Evolutionary conservation across 345 rosid species (phyloP), one percentile per base, ranked within the genome.

Genomic region (Brassica cretica): DNA sequence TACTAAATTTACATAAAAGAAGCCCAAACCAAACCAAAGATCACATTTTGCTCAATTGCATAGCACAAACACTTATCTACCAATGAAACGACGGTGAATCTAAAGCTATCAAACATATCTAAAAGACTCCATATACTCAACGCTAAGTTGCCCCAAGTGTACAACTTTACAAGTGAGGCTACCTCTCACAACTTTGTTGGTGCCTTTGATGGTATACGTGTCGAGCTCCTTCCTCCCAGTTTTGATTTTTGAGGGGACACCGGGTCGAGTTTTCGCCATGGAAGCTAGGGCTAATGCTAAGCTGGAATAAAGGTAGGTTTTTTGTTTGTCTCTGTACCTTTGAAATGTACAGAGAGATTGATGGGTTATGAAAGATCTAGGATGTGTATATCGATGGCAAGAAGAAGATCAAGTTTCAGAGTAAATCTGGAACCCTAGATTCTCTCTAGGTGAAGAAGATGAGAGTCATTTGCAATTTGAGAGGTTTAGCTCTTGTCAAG

Each of bases 141-240:
- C 21, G 0, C 64, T 70, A 46, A 55, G 29, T 58, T 33, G 27
- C 58, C 33, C 33, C n/a, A 64, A 80, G 7, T 39, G 14, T 35
- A 5, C 7, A 62, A 44, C 21, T 53, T 55, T 18, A 74, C 41
- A 61, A 66, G 64, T 71, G 66, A 56, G 24, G 27, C 62, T 12
- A 89, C 97, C 86, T 86, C 82, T 82, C 66, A 89, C 97, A 67
- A 85, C 70, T 88, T 89, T 91, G 88, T 77, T 89, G 80, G 91
- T 89, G 84, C 94, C 91, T 83, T 84, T 87, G 86, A 91, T 87
- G 70, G 88, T 83, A 80, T 89, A 89, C 3, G 90, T 84, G 49
- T 91, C 97, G 6, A 91, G 88, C 87, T 86, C 94, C 66, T 86
- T 88, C 80, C 85, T 90, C 2, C 88, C 91, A 6, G 94, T 84